Conservation (phyloP, 179 eudicot genomes). For the Dionaea muscipula region DNA sequence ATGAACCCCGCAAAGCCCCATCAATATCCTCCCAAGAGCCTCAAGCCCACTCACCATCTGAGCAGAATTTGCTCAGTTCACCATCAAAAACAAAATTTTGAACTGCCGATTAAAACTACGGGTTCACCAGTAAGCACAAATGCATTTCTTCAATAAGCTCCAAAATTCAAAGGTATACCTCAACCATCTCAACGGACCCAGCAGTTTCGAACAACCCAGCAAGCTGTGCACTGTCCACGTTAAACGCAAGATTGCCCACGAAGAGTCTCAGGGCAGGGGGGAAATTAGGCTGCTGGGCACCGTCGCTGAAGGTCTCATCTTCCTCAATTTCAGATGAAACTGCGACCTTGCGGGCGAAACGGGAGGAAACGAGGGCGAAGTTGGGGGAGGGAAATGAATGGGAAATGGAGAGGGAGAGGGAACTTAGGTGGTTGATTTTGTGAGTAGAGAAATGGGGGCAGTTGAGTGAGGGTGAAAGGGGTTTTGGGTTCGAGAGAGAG, state of each 20-base stretch:
- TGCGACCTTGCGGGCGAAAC: slow-evolving; percentile 34
- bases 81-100: too few species aligned
- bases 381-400: slow-evolving; percentile 10
- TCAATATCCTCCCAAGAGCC: too few species aligned
- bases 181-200: slow-evolving; percentile 86
- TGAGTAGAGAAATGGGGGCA: slow-evolving; percentile 6
- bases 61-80: too few species aligned
- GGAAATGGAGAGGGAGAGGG: slow-evolving; percentile 10
- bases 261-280: slow-evolving; percentile 68
- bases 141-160: neutral
- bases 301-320: slow-evolving; percentile 25
- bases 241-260: slow-evolving; percentile 79
- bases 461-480: slow-evolving; percentile 3
- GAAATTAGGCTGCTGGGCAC: slow-evolving; percentile 19
- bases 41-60: too few species aligned
- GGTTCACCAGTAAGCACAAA: neutral
- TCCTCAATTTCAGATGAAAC: slow-evolving; percentile 44
- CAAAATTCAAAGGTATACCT: slow-evolving; percentile 36
- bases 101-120: too few species aligned
- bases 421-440: neutral
- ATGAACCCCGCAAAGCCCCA: too few species aligned
- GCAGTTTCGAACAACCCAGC: slow-evolving; percentile 61
- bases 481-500: slow-evolving; percentile 11
- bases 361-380: slow-evolving; percentile 15
- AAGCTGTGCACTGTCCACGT: slow-evolving; percentile 60